These are phyloP conservation scores for Cyanidiococcus yangmingshanensis DNA, from an alignment of 23 red algal genomes.

Conservation along the genomic window DNA sequence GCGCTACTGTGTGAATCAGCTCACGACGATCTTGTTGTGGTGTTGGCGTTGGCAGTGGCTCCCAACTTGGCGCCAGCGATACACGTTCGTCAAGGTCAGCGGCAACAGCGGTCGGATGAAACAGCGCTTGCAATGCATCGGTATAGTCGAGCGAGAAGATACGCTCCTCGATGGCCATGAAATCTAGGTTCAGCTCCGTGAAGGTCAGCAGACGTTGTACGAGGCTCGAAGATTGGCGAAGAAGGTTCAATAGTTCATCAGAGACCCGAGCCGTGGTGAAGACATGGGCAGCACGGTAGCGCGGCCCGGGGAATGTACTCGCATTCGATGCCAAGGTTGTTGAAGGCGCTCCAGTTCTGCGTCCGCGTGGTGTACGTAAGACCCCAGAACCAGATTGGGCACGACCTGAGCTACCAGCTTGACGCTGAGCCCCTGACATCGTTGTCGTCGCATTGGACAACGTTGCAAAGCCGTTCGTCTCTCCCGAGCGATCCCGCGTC, in stretches of 20 bases:
- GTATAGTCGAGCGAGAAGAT: slow-evolving; percentile 60
- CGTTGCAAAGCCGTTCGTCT: neutral
- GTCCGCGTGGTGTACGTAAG: neutral
- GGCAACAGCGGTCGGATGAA: slow-evolving; percentile 26
- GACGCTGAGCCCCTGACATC: neutral
- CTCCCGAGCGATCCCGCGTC: neutral
- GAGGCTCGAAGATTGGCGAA: slow-evolving; percentile 36
- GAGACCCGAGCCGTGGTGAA: slow-evolving; percentile 66
- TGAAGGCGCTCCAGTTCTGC: neutral
- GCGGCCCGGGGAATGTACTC: neutral
- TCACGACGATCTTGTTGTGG: neutral
- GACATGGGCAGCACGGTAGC: slow-evolving; percentile 64
- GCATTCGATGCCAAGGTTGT: neutral
- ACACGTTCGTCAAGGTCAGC: slow-evolving; percentile 31
- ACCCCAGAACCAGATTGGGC: neutral
- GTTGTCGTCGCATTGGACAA: neutral
- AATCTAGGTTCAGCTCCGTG: slow-evolving; percentile 71
- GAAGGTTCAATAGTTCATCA: slow-evolving; percentile 48
- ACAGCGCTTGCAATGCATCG: slow-evolving; percentile 34
- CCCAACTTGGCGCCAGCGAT: slow-evolving; percentile 31
- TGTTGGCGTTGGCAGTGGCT: neutral
- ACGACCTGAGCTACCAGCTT: neutral
- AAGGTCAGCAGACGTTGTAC: slow-evolving; percentile 44
- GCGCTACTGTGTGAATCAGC: neutral
- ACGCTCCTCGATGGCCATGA: slow-evolving; percentile 57